Percentiles rank a stretch among this genome's conserved stretches.
phyloP scores from a whole-genome alignment of 2,329 filamentous ascomycete species.

The Aspergillus transmontanensis region DNA sequence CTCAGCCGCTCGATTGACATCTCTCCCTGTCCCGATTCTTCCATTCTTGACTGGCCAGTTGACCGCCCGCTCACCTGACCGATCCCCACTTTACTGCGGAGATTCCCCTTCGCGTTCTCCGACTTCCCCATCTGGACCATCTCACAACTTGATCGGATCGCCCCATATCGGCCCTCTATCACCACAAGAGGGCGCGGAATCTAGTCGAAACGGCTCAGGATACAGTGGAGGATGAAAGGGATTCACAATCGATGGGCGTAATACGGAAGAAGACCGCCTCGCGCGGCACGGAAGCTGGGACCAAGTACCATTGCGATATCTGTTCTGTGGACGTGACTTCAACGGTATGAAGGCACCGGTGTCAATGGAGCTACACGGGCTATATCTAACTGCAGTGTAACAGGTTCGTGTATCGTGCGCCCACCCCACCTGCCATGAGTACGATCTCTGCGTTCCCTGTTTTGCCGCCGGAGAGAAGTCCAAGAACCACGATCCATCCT shows the following conservation, averaged over 20 bases:
- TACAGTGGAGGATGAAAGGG: slow-evolving; percentile 43
- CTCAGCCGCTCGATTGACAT: background rate
- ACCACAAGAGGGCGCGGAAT: slow-evolving; percentile 30
- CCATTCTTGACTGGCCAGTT: background rate
- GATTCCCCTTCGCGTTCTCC: slow-evolving; percentile 5
- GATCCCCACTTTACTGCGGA: slow-evolving; percentile 3
- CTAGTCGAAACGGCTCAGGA: slow-evolving; percentile 36
- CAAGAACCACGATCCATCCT: slow-evolving; percentile 81
- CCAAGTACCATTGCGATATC: slow-evolving; percentile 96
- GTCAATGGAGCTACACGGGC: background rate
- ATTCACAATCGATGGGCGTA: slow-evolving; percentile 71
- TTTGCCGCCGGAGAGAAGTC: slow-evolving; percentile 81
- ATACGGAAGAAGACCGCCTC: slow-evolving; percentile 94
- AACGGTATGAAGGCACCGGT: slow-evolving; percentile 61
- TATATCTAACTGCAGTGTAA: slow-evolving; percentile 9
- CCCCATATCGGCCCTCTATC: slow-evolving; percentile 28
- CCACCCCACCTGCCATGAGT: slow-evolving; percentile 80
- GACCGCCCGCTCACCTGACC: background rate
- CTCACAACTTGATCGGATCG: slow-evolving; percentile 8
- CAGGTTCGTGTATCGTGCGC: slow-evolving; percentile 95
- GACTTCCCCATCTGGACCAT: slow-evolving; percentile 11
- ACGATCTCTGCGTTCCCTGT: slow-evolving; percentile 94
- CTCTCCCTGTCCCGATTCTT: background rate
- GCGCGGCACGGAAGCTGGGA: slow-evolving; percentile 80
- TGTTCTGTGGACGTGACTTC: slow-evolving; percentile 97